These are phyloP conservation scores for Arxiozyma slooffiae DNA, from an alignment of 1,139 yeast species.

Conservation along the genomic window DNA sequence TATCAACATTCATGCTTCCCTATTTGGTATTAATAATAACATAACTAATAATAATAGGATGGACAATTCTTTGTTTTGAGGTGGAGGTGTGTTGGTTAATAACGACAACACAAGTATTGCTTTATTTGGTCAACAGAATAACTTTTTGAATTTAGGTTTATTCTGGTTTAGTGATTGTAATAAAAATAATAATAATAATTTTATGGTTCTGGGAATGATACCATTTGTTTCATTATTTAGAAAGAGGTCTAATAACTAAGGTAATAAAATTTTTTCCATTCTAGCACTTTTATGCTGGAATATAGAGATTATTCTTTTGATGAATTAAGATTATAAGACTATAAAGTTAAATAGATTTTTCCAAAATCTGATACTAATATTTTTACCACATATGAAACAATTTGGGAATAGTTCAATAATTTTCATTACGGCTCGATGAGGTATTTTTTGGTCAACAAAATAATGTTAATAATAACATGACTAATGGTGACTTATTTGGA, in stretches of 20 bases:
- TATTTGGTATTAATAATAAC: conserved; percentile 34
- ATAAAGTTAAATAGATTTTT: conserved; percentile 56
- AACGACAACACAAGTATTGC: conserved; percentile 23
- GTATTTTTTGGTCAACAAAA: conserved; percentile 27
- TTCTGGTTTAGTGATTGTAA: conserved; percentile 1
- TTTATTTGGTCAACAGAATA: conserved; percentile 17
- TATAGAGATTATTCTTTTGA: conserved; percentile 73
- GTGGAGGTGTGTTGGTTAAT: neutral
- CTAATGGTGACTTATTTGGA: conserved; percentile 23
- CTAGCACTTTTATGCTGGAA: conserved; percentile 82
- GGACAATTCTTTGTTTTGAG: conserved; percentile 38
- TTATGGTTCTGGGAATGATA: conserved; percentile 48
- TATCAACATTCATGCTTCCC: conserved; percentile 24
- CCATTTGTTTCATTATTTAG: conserved; percentile 58
- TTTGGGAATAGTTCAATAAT: conserved; percentile 8
- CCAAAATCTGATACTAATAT: conserved; percentile 19
- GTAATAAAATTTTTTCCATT: conserved; percentile 57
- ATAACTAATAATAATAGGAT: conserved; percentile 18
- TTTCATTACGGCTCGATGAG: conserved; percentile 7
- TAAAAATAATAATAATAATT: conserved; percentile 27
- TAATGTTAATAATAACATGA: conserved; percentile 7
- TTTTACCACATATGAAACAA: conserved; percentile 10
- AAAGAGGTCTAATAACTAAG: conserved; percentile 59
- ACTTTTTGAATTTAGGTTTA: conserved; percentile 19
- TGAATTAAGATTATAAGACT: conserved; percentile 83